A percentile compares a stretch with the other conserved stretches of the same genome.
Conservation (phyloP, 257 asterid genomes). For the Solanum acaule region DNA sequence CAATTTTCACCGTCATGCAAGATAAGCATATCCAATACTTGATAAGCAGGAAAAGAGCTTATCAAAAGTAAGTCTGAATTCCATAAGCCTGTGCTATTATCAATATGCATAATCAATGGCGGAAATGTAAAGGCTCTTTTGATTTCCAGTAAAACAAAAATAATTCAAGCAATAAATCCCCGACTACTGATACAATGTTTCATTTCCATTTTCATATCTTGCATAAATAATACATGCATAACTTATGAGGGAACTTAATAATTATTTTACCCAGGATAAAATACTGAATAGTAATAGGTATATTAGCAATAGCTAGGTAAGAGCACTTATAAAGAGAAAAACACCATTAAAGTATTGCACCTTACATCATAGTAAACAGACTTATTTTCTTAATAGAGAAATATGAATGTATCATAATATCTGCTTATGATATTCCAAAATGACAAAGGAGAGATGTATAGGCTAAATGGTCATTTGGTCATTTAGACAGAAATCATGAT, state of each 20-base stretch:
- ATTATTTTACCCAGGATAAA: neutral
- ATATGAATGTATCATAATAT: neutral
- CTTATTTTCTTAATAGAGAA: neutral
- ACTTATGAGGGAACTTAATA: neutral
- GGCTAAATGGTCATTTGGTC: neutral
- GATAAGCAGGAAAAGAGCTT: neutral
- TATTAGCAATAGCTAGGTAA: neutral
- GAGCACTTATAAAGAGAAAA: neutral
- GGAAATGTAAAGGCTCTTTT: neutral
- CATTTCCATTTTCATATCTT: neutral
- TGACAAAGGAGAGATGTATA: neutral
- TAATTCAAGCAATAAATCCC: neutral
- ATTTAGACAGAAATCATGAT: neutral
- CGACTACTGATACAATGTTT: neutral
- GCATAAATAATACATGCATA: neutral
- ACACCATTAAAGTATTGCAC: neutral
- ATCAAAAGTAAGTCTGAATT: neutral
- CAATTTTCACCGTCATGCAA: neutral
- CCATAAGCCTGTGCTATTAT: neutral
- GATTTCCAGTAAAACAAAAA: neutral
- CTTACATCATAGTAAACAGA: neutral
- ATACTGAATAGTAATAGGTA: neutral
- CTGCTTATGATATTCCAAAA: neutral
- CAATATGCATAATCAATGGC: neutral
- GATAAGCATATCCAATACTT: neutral